Evolutionary conservation across 805 yeast genomes (phyloP).

Genomic region (Ogataea neopini): DNA sequence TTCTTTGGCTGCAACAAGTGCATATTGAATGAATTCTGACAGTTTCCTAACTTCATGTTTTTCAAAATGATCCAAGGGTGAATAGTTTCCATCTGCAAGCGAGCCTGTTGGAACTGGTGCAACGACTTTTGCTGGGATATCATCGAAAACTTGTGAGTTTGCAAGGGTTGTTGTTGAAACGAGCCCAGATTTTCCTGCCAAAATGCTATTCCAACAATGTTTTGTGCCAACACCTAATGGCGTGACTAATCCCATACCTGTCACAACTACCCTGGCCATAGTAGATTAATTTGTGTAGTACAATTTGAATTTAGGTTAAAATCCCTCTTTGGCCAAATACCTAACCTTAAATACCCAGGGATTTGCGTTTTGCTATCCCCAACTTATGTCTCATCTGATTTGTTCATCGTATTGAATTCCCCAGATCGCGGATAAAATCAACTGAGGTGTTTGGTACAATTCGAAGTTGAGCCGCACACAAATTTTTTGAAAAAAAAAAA

Average conservation of each 20-base stretch:
- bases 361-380: too few species aligned
- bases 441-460: neutral
- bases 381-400: neutral
- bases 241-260: constrained; percentile 85
- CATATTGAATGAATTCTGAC: constrained; percentile 77
- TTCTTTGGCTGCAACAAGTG: constrained; percentile 71
- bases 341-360: too few species aligned
- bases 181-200: constrained; percentile 58
- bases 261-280: constrained; percentile 65
- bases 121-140: constrained; percentile 70
- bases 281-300: too few species aligned
- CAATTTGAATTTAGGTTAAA: too few species aligned
- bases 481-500: neutral
- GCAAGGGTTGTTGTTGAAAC: constrained; percentile 50
- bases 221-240: constrained; percentile 78
- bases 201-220: constrained; percentile 53
- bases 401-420: neutral
- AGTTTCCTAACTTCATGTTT: constrained; percentile 55
- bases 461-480: constrained; percentile 4
- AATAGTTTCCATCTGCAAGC: constrained; percentile 49
- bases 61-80: constrained; percentile 49
- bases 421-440: constrained; percentile 2
- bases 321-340: too few species aligned
- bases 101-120: constrained; percentile 62
- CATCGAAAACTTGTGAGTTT: constrained; percentile 46